phyloP scores from a whole-genome alignment of 768 basidiomycete genomes.

The Hemileccinum impolitum region DNA sequence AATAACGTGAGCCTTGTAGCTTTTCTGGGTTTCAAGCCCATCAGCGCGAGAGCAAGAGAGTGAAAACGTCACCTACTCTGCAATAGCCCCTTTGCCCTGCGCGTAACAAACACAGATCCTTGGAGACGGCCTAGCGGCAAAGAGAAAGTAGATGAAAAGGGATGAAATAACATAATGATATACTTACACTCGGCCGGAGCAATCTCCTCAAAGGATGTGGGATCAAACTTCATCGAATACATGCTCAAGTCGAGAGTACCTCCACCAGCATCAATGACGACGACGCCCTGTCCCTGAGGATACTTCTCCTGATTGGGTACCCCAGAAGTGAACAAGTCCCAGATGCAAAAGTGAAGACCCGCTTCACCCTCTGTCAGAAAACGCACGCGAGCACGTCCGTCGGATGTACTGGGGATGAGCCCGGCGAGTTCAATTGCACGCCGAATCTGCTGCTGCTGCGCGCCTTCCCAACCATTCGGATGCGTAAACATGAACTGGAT shows the following conservation, averaged over 20 bases:
- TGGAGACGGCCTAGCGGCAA: slow-evolving; percentile 33
- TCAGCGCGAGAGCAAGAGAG: not conserved
- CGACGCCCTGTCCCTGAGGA: slow-evolving; percentile 30
- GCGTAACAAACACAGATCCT: slow-evolving; percentile 37
- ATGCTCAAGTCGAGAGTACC: slow-evolving; percentile 40
- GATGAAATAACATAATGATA: not conserved
- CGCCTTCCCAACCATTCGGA: slow-evolving; percentile 62
- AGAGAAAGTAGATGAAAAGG: not conserved
- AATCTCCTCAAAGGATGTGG: slow-evolving; percentile 36
- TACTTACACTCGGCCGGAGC: slow-evolving; percentile 29
- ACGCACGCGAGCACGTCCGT: slow-evolving; percentile 40
- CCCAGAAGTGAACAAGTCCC: slow-evolving; percentile 25
- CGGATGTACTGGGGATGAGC: slow-evolving; percentile 39
- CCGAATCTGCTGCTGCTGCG: slow-evolving; percentile 52
- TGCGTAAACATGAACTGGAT: slow-evolving; percentile 54
- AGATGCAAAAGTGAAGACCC: slow-evolving; percentile 52
- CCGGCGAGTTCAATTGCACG: slow-evolving; percentile 48
- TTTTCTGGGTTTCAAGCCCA: slow-evolving; percentile 15
- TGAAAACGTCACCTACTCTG: slow-evolving; percentile 23
- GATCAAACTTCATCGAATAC: slow-evolving; percentile 34
- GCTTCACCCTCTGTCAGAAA: slow-evolving; percentile 64
- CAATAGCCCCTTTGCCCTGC: slow-evolving; percentile 28
- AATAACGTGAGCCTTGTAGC: slow-evolving; percentile 26
- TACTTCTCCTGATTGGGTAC: slow-evolving; percentile 2
- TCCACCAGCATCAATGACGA: slow-evolving; percentile 50